Evolutionary conservation across 371 early-diverging fungal genomes (phyloP).

Genomic region (Lichtheimia ornata): DNA sequence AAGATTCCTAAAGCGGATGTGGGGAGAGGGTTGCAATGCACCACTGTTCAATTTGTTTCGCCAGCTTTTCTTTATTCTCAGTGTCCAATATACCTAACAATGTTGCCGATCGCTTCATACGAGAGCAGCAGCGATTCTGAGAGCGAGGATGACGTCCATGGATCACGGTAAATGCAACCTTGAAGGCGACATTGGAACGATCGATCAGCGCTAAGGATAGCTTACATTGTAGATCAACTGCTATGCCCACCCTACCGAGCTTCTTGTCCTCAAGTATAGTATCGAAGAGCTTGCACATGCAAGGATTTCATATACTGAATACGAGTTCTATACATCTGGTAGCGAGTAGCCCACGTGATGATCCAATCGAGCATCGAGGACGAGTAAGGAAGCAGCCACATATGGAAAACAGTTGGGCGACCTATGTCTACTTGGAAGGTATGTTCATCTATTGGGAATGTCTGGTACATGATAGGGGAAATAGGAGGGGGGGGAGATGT

Average conservation of each 20-base stretch:
- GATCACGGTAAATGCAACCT: background rate
- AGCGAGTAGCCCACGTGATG: background rate
- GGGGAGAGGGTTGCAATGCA: too few relatives aligned
- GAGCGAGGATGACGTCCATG: background rate
- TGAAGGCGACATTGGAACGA: too few relatives aligned
- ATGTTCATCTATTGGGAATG: background rate
- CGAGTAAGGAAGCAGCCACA: slow-evolving; percentile 31
- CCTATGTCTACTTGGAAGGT: slow-evolving; percentile 47
- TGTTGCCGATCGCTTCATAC: background rate
- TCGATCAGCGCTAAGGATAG: too few relatives aligned
- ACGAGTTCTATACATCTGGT: too few relatives aligned
- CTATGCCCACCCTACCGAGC: slow-evolving; percentile 13
- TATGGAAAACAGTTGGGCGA: slow-evolving; percentile 39
- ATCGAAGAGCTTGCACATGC: background rate
- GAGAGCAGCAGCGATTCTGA: slow-evolving; percentile 7
- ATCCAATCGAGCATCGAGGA: slow-evolving; percentile 23
- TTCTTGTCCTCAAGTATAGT: slow-evolving; percentile 16
- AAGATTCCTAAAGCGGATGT: too few relatives aligned
- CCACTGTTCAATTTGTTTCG: too few relatives aligned
- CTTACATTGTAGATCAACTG: background rate
- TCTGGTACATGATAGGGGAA: too few relatives aligned
- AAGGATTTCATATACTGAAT: background rate
- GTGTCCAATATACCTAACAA: background rate
- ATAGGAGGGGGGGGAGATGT: background rate
- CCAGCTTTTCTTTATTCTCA: background rate